phyloP scores from a whole-genome alignment of 2,329 filamentous ascomycete species.

The Fusarium sacchari region DNA sequence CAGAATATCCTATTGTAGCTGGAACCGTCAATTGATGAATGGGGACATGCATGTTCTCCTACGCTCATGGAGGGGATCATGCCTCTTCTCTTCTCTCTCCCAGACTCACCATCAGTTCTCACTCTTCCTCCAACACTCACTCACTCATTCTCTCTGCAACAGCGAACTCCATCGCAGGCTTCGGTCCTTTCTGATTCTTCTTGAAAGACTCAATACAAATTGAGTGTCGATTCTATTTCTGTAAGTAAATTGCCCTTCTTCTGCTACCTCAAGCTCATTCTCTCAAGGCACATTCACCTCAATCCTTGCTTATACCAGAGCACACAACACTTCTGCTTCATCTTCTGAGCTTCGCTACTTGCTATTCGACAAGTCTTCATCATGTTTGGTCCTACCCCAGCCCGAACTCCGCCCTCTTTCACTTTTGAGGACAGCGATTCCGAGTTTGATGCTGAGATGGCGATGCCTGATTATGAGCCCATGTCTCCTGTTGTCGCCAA shows the following conservation, averaged over 20 bases:
- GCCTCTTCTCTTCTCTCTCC: neutral
- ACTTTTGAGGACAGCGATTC: slow-evolving; percentile 3
- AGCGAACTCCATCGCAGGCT: neutral
- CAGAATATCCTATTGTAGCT: neutral
- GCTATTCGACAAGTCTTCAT: neutral
- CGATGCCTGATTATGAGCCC: slow-evolving; percentile 1
- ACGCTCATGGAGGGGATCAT: neutral
- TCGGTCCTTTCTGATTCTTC: neutral
- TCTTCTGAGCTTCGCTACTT: neutral
- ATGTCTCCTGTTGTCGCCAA: slow-evolving; percentile 12
- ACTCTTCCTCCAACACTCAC: neutral
- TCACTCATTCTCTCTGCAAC: neutral
- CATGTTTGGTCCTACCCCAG: slow-evolving; percentile 8
- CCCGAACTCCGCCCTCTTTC: slow-evolving; percentile 1
- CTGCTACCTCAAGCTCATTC: neutral
- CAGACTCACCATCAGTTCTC: neutral
- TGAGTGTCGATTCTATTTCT: neutral
- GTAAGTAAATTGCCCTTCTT: slow-evolving; percentile 2
- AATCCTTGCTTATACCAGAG: neutral
- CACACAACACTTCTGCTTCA: neutral
- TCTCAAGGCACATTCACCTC: neutral
- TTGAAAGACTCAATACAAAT: neutral
- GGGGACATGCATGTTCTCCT: neutral
- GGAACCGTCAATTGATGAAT: neutral
- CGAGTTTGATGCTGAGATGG: neutral